phyloP scores from a whole-genome alignment of 2,329 filamentous ascomycete genomes.

The Chlorencoelia australis region DNA sequence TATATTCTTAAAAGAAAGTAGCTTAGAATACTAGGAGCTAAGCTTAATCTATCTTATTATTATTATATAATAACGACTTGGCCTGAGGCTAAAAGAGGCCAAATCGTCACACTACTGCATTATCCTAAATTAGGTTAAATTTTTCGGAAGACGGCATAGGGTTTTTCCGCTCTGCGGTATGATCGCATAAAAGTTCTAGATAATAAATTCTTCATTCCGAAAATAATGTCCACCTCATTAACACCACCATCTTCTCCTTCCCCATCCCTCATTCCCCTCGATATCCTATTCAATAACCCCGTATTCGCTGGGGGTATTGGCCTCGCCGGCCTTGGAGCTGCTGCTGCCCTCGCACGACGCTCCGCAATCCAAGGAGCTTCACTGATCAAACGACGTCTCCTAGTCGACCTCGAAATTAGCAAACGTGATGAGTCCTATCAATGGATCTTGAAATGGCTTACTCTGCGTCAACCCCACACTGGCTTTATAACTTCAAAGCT shows the following conservation, averaged over 20 bases:
- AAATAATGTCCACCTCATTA: slow-evolving; percentile 2
- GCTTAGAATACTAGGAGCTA: no score
- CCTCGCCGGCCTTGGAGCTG: slow-evolving; percentile 78
- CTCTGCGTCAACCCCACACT: slow-evolving; percentile 57
- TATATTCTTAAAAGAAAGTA: no score
- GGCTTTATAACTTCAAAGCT: slow-evolving; percentile 39
- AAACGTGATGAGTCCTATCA: slow-evolving; percentile 87
- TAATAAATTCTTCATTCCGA: background rate
- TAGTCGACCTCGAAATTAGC: slow-evolving; percentile 93
- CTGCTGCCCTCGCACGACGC: slow-evolving; percentile 69
- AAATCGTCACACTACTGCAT: no score
- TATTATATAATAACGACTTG: no score
- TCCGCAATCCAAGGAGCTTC: slow-evolving; percentile 62
- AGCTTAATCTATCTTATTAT: no score
- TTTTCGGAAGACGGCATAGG: no score
- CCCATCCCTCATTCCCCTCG: slow-evolving; percentile 34
- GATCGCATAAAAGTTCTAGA: no score
- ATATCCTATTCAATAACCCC: slow-evolving; percentile 53
- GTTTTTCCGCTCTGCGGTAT: no score
- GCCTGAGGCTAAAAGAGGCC: no score
- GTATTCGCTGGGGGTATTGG: slow-evolving; percentile 70
- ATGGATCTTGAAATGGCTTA: slow-evolving; percentile 93
- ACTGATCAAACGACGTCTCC: slow-evolving; percentile 70
- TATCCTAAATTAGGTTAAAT: no score
- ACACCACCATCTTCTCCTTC: slow-evolving; percentile 4